Evolutionary conservation across 441 rosid species (phyloP).

Genomic region (Gossypium schwendimanii): DNA sequence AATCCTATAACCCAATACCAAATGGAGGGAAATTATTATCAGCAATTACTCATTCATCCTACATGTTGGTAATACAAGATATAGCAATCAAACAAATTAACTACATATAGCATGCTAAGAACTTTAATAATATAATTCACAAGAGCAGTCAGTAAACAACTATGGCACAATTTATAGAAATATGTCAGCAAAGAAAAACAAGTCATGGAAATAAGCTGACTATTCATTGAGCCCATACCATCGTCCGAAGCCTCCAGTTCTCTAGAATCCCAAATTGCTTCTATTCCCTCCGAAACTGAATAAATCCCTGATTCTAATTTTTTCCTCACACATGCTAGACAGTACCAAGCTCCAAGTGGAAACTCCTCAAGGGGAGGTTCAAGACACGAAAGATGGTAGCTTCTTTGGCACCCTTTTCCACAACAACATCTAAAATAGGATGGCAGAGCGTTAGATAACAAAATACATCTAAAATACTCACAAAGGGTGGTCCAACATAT

Average conservation of each 20-base stretch:
- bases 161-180: not conserved
- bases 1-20: conserved; percentile 15
- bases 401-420: conserved; percentile 48
- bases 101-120: not conserved
- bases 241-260: conserved; percentile 15
- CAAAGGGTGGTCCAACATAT: not conserved
- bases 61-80: not conserved
- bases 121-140: not conserved
- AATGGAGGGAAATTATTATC: not conserved
- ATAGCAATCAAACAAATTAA: not conserved
- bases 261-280: conserved; percentile 30
- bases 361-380: conserved; percentile 26
- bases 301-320: conserved; percentile 22
- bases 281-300: conserved; percentile 29
- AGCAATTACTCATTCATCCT: not conserved
- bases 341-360: conserved; percentile 31
- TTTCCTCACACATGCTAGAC: conserved; percentile 23
- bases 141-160: not conserved
- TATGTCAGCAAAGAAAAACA: not conserved
- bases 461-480: not conserved
- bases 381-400: conserved; percentile 50
- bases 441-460: not conserved
- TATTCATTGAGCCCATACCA: conserved; percentile 20
- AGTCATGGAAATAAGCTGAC: not conserved
- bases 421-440: conserved; percentile 44